A percentile compares a stretch with the other conserved stretches of the same genome.
These are phyloP conservation scores for Tilletia caries DNA, from an alignment of 1,284 basidiomycete genomes.

Conservation along the genomic window DNA sequence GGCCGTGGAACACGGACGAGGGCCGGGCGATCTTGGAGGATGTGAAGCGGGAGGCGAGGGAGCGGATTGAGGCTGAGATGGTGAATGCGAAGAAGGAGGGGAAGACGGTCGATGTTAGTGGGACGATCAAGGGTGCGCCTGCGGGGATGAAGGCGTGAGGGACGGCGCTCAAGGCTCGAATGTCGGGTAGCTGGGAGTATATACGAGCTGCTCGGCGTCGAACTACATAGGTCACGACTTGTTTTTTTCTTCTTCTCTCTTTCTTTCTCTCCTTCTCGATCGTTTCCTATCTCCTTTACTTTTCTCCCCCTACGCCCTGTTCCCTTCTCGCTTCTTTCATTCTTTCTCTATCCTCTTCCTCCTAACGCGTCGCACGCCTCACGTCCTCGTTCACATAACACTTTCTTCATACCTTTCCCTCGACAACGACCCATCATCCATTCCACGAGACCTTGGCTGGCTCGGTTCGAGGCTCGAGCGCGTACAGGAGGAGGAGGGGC, in stretches of 20 bases:
- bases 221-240: not conserved
- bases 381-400: no score
- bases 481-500: no score
- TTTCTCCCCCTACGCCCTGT: not conserved
- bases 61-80: slow-evolving; percentile 5
- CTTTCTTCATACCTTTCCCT: no score
- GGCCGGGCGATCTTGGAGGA: slow-evolving; percentile 10
- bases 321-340: not conserved
- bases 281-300: not conserved
- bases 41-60: not conserved
- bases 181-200: no score
- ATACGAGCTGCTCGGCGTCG: no score
- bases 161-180: no score
- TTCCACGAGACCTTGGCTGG: no score
- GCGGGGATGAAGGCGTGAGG: not conserved
- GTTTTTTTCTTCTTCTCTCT: not conserved
- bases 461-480: no score
- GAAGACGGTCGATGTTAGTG: not conserved
- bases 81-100: slow-evolving; percentile 8
- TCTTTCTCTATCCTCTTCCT: not conserved
- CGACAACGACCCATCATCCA: no score
- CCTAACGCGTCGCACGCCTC: no score
- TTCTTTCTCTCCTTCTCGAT: not conserved
- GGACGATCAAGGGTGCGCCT: slow-evolving; percentile 10
- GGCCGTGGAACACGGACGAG: slow-evolving; percentile 73